Evolutionary conservation across 805 yeast species (phyloP), one percentile per base, ranked within the genome.

Genomic region (Nadsonia fulvescens): DNA sequence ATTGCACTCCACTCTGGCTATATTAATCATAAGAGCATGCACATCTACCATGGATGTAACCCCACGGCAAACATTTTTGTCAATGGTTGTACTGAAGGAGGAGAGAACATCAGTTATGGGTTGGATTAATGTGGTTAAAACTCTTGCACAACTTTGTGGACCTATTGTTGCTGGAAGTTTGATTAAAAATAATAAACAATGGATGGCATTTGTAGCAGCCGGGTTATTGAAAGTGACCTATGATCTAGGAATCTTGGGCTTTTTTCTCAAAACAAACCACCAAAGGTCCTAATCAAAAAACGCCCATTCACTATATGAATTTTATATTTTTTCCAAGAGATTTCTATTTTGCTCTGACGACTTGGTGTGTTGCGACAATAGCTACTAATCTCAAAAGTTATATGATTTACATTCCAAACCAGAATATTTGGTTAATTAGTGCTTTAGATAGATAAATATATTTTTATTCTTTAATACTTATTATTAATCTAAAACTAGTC

Each of bases 31-130:
- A 12, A 67, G 75, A 36, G 72, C 68, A 33, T 53, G 70, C 7
- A 65, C 78, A 0, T 53, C 71, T 1, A 68, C 82, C 2, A 78
- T 79, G 82, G 93, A 81, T 44, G 91, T 77, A 12, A 83, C 81
- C 4, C 93, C 93, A 7, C 63, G 93, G 27, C 93, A 81, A 48
- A 65, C 78, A 5, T 53, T 81, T 22, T 51, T 81, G 27, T 72
- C 89, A 1, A 62, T 76, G 3, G 58, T 79, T 12, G 68, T 81
- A 22, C 58, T 58, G 12, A 61, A 64, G 19, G 49, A 57, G 8
- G 92, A 79, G 33, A 51, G 83, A 28, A 69, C 91, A 2, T 65
- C 62, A 36, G 86, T 74, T 1, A 62, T 81, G 73, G 93, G 93
- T 2, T 58, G 76, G 12, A 92, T 81, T 7, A 81, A 79, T 40